Conservation (phyloP, 2,329 filamentous ascomycete species). For the Biscogniauxia marginata region DNA sequence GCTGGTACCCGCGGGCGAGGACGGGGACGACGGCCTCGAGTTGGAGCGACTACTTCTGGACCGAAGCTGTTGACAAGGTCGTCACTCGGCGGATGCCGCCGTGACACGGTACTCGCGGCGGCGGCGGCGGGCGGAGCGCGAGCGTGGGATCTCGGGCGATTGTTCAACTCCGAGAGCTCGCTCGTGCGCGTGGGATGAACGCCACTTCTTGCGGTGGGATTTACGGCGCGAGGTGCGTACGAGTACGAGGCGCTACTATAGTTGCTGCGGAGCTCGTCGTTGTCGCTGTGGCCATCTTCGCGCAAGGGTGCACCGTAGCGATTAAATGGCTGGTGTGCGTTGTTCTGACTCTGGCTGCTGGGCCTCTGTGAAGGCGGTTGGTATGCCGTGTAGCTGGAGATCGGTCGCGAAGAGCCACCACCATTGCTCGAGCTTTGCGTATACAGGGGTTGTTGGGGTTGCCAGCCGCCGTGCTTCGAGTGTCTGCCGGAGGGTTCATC, state of each 20-base stretch:
- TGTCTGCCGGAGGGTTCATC: not conserved
- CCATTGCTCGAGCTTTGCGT: not conserved
- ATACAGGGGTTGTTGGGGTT: not conserved
- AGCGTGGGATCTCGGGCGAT: not conserved
- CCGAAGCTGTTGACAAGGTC: not conserved
- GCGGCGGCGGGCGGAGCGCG: not conserved
- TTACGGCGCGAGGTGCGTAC: not conserved
- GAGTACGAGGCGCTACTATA: conserved; percentile 3
- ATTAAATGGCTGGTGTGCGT: not conserved
- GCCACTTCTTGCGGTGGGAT: not conserved
- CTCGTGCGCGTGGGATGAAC: not conserved
- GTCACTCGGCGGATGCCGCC: not conserved
- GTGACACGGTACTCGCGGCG: not conserved
- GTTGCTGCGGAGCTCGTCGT: conserved; percentile 1
- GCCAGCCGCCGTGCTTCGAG: conserved; percentile 1
- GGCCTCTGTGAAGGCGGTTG: not conserved
- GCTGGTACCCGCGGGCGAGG: too few relatives aligned
- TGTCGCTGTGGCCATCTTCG: not conserved
- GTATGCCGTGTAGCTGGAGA: conserved; percentile 11
- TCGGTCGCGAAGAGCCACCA: not conserved
- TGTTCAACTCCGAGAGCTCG: not conserved
- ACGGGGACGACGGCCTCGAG: too few relatives aligned
- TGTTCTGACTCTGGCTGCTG: not conserved
- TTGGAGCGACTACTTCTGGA: not conserved
- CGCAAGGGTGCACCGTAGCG: not conserved